Evolutionary conservation across 2,329 filamentous ascomycete species (phyloP), one percentile per base, ranked within the genome.

Genomic region (Pestalotiopsis sp.): DNA sequence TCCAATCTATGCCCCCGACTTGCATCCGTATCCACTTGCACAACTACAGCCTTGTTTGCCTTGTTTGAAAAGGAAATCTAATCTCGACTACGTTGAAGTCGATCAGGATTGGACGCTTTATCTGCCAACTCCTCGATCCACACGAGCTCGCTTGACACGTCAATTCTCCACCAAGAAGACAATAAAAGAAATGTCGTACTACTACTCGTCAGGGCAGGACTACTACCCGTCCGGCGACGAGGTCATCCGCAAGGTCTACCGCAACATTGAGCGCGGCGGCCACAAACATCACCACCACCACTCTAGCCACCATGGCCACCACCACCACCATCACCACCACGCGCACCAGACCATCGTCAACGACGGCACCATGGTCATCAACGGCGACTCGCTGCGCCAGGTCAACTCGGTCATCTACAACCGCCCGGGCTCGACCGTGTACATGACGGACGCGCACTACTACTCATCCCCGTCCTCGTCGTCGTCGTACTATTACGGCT

Each of bases 321-420:
- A 4, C 12, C 52, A 31, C 75, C 4, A 70, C 7, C 66, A 74
- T 20, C 70, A 69, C 63, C 60, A 69, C 20, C 69, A 73, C 2
- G 70, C 74, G 4, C 73, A 72, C 2, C 70, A 68, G 11, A 75
- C 71, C 67, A 75, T 78, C 23, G 70, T 78, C 64, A 78, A 78
- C 69, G 71, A 76, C 9, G 76, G 76, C 4, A 69, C 68, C 6
- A 71, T 77, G 25, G 27, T 72, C 14, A 41, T 78, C 38, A 69
- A 76, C 60, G 71, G 75, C 38, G 69, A 68, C 27, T 57, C 71
- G 14, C 66, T 75, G 3, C 68, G 61, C 52, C 64, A 72, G 41
- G 71, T 65, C 66, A 73, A 74, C 52, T 72, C 75, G 6, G 41
- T 78, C 68, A 76, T 78, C 64, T 75, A 76, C 69, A 78, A 78